A percentile compares a stretch with the other conserved stretches of the same genome.
phyloP scores from a whole-genome alignment of 176 grass and related monocot species.

The Triticum aestivum region DNA sequence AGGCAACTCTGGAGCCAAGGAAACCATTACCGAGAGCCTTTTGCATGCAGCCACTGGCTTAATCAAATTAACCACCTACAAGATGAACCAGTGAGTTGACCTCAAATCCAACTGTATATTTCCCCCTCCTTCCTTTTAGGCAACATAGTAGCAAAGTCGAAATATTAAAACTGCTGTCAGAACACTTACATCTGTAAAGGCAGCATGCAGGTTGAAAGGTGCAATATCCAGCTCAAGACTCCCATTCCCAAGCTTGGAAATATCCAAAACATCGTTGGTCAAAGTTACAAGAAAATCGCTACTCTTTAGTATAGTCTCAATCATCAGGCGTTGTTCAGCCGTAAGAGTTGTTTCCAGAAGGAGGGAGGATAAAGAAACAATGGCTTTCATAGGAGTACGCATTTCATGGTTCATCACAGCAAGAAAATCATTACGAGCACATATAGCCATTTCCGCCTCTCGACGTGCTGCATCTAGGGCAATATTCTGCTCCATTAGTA shows the following conservation, averaged over 20 bases:
- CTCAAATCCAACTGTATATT: constrained; percentile 14
- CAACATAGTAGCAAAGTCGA: constrained; percentile 9
- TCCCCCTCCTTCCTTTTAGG: background rate
- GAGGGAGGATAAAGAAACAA: constrained; percentile 73
- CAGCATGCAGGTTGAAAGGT: constrained; percentile 43
- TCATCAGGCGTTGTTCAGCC: constrained; percentile 83
- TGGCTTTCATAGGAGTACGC: constrained; percentile 74
- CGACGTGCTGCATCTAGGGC: constrained; percentile 68
- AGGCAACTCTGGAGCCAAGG: constrained; percentile 74
- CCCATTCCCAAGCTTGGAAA: constrained; percentile 76
- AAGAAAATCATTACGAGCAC: constrained; percentile 86
- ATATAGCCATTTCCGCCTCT: constrained; percentile 88
- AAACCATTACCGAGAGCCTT: constrained; percentile 62
- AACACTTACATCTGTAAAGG: constrained; percentile 46
- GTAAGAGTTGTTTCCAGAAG: constrained; percentile 85
- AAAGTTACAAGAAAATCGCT: constrained; percentile 77
- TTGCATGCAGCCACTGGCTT: constrained; percentile 71
- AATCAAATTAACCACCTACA: constrained; percentile 63
- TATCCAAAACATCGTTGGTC: constrained; percentile 80
- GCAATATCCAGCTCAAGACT: constrained; percentile 48
- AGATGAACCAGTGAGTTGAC: constrained; percentile 35
- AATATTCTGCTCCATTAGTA: constrained; percentile 93
- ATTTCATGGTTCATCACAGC: constrained; percentile 98
- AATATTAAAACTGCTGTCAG: constrained; percentile 36
- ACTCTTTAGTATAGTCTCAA: constrained; percentile 79